Base-by-base conservation (phyloP, 1,284 basidiomycete species). In the Chondrostereum purpureum region DNA sequence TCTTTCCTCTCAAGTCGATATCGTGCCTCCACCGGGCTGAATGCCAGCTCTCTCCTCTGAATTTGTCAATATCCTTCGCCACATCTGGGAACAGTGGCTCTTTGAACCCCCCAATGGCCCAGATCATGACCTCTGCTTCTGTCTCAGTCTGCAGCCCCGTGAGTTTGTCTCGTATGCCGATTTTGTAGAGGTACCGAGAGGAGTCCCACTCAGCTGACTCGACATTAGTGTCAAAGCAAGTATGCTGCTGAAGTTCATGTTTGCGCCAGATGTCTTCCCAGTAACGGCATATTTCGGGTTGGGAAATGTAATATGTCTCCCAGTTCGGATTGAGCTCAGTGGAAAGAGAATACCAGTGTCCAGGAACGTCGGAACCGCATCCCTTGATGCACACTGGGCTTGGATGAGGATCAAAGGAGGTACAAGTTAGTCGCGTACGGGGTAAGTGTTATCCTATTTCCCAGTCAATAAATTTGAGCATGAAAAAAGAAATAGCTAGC, bases 1-100 rank as follows among this genome's bases (percentile, higher is more conserved):
- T 63, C 58, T 80, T 80, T 10, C 70, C 73, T 43, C 61, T 61
- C 44, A 80, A 59, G 39, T 70, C 59, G 19, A 82, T 67, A 50
- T 74, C 72, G 45, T 79, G 75, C 39, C 70, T 63, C 78, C 80
- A 84, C 35, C 61, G 58, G 21, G 74, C 72, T 34, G 77, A 78
- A 58, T 82, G 80, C 58, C 75, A 79, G 18, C 68, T 51, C 5
- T 59, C 52, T 2, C 80, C 81, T 34, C 66, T 61, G 55, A 82
- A 83, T 3, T 55, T 58, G 39, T 73, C 71, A 12, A 64, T 55
- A 0, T 72, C 75, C 0, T 54, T 52, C 10, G 80, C 55, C 27
- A 72, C 65, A 37, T 66, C 63, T 2, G 72, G 75, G 43, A 67
- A 73, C 45, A 67, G 52, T 1, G 76, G 73, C 10, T 51, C 58